phyloP scores from a whole-genome alignment of 768 basidiomycete species.

The Rubroboletus pulcherrimus region DNA sequence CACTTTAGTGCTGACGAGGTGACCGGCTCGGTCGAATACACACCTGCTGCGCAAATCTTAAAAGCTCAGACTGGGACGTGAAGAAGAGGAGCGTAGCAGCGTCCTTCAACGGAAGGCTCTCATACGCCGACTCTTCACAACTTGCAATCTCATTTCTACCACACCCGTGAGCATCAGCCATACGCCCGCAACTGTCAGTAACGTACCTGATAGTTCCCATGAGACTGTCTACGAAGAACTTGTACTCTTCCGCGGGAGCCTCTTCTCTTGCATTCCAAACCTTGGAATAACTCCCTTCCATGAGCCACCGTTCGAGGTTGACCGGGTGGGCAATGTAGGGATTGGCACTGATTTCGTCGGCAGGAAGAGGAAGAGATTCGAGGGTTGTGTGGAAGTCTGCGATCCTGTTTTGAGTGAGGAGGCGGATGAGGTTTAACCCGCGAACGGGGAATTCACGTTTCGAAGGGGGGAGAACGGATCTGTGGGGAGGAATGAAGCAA shows the following conservation, averaged over 20 bases:
- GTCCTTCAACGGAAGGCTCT: conserved; percentile 84
- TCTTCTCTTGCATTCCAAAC: conserved; percentile 95
- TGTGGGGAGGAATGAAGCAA: conserved; percentile 24
- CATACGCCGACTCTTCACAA: conserved; percentile 92
- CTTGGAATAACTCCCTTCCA: conserved; percentile 98
- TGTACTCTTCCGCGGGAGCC: conserved; percentile 92
- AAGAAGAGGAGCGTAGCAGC: conserved; percentile 92
- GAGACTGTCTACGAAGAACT: conserved; percentile 87
- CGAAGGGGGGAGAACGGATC: conserved; percentile 75
- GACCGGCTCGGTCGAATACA: conserved; percentile 13
- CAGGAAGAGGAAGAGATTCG: conserved; percentile 76
- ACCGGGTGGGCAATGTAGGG: conserved; percentile 81
- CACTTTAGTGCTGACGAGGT: background rate
- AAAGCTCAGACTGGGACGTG: conserved; percentile 71
- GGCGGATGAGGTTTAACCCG: conserved; percentile 90
- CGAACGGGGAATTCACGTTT: conserved; percentile 84
- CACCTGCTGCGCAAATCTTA: conserved; percentile 80
- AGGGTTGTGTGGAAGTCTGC: conserved; percentile 97
- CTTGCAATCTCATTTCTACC: conserved; percentile 93
- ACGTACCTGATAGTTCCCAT: conserved; percentile 90
- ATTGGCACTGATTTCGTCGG: conserved; percentile 64
- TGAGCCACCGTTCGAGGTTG: conserved; percentile 93
- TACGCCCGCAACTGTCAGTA: background rate
- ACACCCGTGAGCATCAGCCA: conserved; percentile 1
- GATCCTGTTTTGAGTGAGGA: conserved; percentile 93